Evolutionary conservation across 306 rosid genomes (phyloP).

Genomic region (Lathyrus aphaca): DNA sequence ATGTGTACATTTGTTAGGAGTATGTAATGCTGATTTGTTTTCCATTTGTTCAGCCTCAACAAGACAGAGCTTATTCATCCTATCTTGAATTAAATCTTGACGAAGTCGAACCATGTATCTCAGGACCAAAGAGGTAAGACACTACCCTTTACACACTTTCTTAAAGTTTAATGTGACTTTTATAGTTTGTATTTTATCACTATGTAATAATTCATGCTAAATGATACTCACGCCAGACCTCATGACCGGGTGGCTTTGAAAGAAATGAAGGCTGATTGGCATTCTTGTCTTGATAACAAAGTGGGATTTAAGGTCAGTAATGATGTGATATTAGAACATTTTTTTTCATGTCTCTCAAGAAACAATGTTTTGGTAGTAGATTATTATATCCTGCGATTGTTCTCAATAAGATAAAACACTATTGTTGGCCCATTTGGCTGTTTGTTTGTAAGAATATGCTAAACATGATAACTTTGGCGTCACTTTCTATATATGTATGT

Average conservation of each 20-base stretch:
- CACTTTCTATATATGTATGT: constrained; percentile 15
- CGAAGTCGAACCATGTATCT: constrained; percentile 76
- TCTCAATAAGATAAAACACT: constrained; percentile 3
- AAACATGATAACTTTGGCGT: background rate
- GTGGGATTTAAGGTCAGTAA: constrained; percentile 95
- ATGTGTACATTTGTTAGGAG: constrained; percentile 15
- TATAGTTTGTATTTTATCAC: background rate
- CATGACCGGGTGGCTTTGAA: constrained; percentile 90
- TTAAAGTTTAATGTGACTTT: constrained; percentile 26
- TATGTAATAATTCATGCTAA: constrained; percentile 28
- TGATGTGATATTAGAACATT: background rate
- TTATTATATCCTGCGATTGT: constrained; percentile 14
- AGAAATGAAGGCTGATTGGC: constrained; percentile 96
- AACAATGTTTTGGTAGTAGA: constrained; percentile 14
- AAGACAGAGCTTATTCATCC: constrained; percentile 84
- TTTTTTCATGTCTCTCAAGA: constrained; percentile 8
- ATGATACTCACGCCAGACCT: constrained; percentile 58
- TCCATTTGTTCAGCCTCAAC: constrained; percentile 65
- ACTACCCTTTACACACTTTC: background rate
- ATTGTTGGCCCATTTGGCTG: constrained; percentile 8
- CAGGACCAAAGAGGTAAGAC: constrained; percentile 85
- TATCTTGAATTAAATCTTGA: constrained; percentile 75
- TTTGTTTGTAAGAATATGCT: constrained; percentile 19
- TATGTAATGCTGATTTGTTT: constrained; percentile 39
- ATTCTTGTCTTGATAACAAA: constrained; percentile 87